These are phyloP conservation scores for Grosmannia serpens DNA, from an alignment of 2,329 filamentous ascomycete species.

Conservation along the genomic window DNA sequence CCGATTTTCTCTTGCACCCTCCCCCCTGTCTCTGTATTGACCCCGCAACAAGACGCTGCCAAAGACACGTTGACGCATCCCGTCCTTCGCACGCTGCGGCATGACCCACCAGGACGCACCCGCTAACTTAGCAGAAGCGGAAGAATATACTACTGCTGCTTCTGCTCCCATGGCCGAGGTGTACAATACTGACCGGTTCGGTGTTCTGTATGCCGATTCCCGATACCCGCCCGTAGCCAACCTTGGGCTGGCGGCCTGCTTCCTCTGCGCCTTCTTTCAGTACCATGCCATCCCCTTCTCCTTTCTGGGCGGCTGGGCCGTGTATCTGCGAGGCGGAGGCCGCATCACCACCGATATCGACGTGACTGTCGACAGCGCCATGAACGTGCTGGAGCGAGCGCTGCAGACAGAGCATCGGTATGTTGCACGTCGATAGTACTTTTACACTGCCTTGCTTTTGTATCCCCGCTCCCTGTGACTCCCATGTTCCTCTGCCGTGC, in stretches of 20 bases:
- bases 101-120: neutral
- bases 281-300: conserved; percentile 6
- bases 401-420: conserved; percentile 6
- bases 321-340: conserved; percentile 8
- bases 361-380: conserved; percentile 4
- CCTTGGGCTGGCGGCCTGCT: conserved; percentile 10
- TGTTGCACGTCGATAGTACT: neutral
- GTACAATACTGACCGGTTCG: conserved; percentile 11
- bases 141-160: neutral
- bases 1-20: neutral
- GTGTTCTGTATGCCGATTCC: conserved; percentile 7
- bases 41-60: neutral
- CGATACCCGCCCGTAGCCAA: conserved; percentile 1
- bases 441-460: neutral
- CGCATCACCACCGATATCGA: conserved; percentile 9
- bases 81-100: neutral
- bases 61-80: neutral
- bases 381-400: conserved; percentile 4
- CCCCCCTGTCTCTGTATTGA: neutral
- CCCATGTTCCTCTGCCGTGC: neutral
- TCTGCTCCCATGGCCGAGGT: conserved; percentile 7
- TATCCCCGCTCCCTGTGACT: neutral
- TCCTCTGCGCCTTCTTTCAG: conserved; percentile 6
- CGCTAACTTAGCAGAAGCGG: neutral
- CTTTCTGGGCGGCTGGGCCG: conserved; percentile 11